phyloP scores from a whole-genome alignment of 2,329 filamentous ascomycete species.

The Nannizzia gypsea region DNA sequence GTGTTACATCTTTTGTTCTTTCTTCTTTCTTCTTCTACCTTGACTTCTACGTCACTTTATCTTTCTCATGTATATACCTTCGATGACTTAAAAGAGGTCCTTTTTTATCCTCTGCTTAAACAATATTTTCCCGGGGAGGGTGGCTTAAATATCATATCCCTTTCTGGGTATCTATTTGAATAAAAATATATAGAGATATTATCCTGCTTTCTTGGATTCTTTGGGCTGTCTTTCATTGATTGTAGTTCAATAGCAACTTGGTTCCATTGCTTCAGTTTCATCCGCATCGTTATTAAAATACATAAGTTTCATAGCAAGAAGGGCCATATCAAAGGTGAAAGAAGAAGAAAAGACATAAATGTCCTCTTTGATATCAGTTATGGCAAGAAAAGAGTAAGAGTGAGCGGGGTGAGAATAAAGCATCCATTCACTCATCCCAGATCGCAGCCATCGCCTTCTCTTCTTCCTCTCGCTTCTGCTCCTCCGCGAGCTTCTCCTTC shows the following conservation, averaged over 20 bases:
- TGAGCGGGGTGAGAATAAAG: not conserved
- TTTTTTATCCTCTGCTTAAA: not conserved
- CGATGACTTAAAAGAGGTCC: not conserved
- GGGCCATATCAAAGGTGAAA: not conserved
- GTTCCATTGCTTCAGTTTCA: not conserved
- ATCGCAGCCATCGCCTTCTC: conserved; percentile 71
- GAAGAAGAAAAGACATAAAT: not conserved
- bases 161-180: not conserved
- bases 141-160: not conserved
- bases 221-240: too few species aligned
- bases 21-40: not conserved
- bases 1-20: not conserved
- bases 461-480: conserved; percentile 49
- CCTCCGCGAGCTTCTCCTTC: conserved; percentile 56
- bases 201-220: too few species aligned
- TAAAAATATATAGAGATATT: too few species aligned
- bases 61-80: conserved; percentile 1
- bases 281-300: not conserved
- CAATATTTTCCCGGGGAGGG: not conserved
- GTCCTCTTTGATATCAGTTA: not conserved
- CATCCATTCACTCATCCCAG: conserved; percentile 50
- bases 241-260: not conserved
- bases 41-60: not conserved
- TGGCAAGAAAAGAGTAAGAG: not conserved
- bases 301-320: not conserved